Evolutionary conservation across 129 eudicot genomes (phyloP).

Genomic region (Sambucus nigra): DNA sequence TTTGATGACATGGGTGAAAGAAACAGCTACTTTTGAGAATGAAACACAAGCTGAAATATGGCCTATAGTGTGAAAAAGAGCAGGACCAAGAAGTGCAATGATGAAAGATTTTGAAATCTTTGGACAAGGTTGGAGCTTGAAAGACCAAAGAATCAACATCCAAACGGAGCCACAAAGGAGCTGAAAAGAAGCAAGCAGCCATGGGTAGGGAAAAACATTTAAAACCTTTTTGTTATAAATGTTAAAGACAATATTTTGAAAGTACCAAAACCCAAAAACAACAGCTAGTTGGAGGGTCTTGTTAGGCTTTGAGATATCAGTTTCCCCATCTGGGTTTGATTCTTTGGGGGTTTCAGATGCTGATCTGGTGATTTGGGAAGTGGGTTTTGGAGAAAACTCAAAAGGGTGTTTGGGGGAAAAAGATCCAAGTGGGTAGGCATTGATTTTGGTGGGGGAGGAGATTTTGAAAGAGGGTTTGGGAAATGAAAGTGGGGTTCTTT

Average conservation of each 20-base stretch:
- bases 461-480: conserved; percentile 12
- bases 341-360: conserved; percentile 46
- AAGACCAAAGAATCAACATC: conserved; percentile 74
- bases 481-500: conserved; percentile 4
- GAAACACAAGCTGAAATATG: conserved; percentile 99
- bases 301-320: conserved; percentile 32
- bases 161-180: conserved; percentile 71
- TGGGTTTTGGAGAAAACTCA: conserved; percentile 19
- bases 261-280: conserved; percentile 88
- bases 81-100: conserved; percentile 84
- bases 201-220: conserved; percentile 83
- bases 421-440: conserved; percentile 24
- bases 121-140: conserved; percentile 69
- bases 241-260: conserved; percentile 86
- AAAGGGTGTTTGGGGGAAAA: conserved; percentile 14
- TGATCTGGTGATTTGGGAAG: conserved; percentile 31
- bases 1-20: conserved; percentile 94
- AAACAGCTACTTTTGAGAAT: conserved; percentile 95
- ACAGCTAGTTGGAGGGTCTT: conserved; percentile 60
- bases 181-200: conserved; percentile 90
- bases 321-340: conserved; percentile 40
- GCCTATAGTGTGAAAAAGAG: conserved; percentile 89
- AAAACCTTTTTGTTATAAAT: conserved; percentile 72
- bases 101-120: conserved; percentile 62
- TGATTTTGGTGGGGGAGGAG: conserved; percentile 14